Evolutionary conservation across 495 filamentous ascomycete genomes (phyloP).

Genomic region (Entonaema liquescens): DNA sequence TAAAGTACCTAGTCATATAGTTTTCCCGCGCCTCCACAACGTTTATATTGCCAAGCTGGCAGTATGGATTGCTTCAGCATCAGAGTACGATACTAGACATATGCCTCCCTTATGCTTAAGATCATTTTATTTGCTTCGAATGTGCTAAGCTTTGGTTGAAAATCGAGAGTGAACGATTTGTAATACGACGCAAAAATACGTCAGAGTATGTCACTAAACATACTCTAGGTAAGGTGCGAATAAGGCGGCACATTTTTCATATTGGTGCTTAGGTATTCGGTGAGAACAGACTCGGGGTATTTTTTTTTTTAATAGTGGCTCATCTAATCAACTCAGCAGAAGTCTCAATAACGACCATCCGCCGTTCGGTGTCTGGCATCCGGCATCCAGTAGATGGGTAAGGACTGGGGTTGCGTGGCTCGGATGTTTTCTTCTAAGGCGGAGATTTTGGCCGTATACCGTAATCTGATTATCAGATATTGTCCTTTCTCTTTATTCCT

Average conservation of each 20-base stretch:
- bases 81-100: neutral
- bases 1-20: neutral
- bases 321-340: neutral
- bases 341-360: neutral
- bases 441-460: neutral
- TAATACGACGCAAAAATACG: neutral
- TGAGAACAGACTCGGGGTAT: neutral
- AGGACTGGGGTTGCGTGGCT: neutral
- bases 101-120: neutral
- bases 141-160: neutral
- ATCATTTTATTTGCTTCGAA: neutral
- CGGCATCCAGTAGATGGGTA: neutral
- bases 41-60: neutral
- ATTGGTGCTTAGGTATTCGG: neutral
- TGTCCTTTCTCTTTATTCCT: neutral
- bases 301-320: neutral
- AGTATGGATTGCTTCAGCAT: neutral
- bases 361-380: neutral
- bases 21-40: neutral
- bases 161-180: neutral
- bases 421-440: neutral
- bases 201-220: neutral
- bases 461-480: neutral
- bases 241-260: neutral
- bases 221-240: neutral